A percentile compares a stretch with the other conserved stretches of the same genome.
These are phyloP conservation scores for Fusarium nanum DNA, from an alignment of 2,329 filamentous ascomycete species.

Conservation along the genomic window DNA sequence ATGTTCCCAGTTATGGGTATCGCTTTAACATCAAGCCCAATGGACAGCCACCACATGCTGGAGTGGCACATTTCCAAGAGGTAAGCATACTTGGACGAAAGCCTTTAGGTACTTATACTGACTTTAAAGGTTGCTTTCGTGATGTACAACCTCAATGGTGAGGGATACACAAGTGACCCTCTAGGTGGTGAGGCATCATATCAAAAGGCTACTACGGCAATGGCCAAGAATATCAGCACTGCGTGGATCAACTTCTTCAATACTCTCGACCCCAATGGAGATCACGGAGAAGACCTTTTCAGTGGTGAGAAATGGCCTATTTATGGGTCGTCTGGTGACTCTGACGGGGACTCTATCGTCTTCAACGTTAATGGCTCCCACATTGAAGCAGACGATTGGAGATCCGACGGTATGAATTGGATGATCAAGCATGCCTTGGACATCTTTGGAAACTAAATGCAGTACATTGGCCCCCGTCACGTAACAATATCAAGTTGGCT, in stretches of 20 bases:
- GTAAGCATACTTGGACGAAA: background rate
- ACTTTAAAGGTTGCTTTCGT: constrained; percentile 52
- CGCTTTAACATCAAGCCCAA: constrained; percentile 50
- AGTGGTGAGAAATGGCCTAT: constrained; percentile 43
- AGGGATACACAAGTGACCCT: constrained; percentile 49
- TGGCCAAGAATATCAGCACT: constrained; percentile 46
- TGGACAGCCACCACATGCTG: constrained; percentile 33
- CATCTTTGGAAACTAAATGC: constrained; percentile 43
- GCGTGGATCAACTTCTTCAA: constrained; percentile 50
- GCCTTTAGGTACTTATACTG: background rate
- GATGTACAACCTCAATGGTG: constrained; percentile 53
- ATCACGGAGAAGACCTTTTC: background rate
- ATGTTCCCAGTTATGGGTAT: constrained; percentile 48
- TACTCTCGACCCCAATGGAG: constrained; percentile 45
- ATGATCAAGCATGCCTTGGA: constrained; percentile 45
- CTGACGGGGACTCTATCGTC: constrained; percentile 45
- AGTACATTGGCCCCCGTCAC: background rate
- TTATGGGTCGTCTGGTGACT: constrained; percentile 33
- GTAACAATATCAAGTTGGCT: background rate
- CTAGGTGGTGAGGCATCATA: constrained; percentile 48
- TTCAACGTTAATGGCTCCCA: constrained; percentile 43
- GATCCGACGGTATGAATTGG: constrained; percentile 47
- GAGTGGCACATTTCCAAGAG: constrained; percentile 55
- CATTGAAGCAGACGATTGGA: constrained; percentile 48
- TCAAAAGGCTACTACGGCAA: constrained; percentile 38